Evolutionary conservation across 139 green algal genomes (phyloP).

Genomic region (Helicosporidium sp.): DNA sequence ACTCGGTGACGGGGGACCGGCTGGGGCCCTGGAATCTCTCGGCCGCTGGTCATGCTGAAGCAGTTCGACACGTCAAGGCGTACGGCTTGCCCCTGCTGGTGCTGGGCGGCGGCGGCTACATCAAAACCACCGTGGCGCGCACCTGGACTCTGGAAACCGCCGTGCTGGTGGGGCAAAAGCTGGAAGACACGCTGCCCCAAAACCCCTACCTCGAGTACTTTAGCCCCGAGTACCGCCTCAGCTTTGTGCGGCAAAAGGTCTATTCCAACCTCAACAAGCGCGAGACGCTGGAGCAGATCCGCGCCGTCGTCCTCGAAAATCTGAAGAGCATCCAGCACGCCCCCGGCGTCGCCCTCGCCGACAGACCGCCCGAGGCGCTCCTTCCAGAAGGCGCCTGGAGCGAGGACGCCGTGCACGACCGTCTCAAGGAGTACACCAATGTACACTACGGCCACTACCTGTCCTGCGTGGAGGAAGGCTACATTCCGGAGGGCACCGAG

Average conservation of each 20-base stretch:
- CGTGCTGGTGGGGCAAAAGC: conserved; percentile 21
- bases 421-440: conserved; percentile 15
- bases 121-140: conserved; percentile 82
- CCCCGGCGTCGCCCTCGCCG: conserved; percentile 21
- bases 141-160: conserved; percentile 53
- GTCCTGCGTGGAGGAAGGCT: conserved; percentile 16
- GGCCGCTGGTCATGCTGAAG: conserved; percentile 63
- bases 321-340: conserved; percentile 34
- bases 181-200: conserved; percentile 37
- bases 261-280: conserved; percentile 50
- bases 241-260: conserved; percentile 15
- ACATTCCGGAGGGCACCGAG: neutral
- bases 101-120: conserved; percentile 76
- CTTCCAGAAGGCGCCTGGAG: conserved; percentile 6
- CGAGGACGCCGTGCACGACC: conserved; percentile 10
- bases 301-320: conserved; percentile 40
- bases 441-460: conserved; percentile 16
- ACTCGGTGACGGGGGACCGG: conserved; percentile 69
- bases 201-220: conserved; percentile 55
- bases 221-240: conserved; percentile 21
- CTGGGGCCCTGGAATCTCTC: conserved; percentile 86
- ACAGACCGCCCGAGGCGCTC: conserved; percentile 26
- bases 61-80: conserved; percentile 69
- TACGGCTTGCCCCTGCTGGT: conserved; percentile 80
- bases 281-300: conserved; percentile 44